Evolutionary conservation across 306 rosid species (phyloP).

Genomic region (Sesbania bispinosa): DNA sequence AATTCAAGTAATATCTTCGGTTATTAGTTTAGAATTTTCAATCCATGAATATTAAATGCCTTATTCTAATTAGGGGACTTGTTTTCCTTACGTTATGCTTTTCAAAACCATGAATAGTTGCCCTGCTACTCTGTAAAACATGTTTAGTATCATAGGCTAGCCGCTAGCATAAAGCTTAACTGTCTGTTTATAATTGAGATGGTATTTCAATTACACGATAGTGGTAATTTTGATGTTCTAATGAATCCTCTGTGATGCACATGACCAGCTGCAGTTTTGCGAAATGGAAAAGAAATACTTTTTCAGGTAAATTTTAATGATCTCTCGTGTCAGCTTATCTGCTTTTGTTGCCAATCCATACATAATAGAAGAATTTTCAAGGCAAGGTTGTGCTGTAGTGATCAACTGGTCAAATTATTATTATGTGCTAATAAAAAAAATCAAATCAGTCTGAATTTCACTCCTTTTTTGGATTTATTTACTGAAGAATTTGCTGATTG

Average conservation of each 20-base stretch:
- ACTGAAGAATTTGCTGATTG: neutral
- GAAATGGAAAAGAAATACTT: conserved; percentile 76
- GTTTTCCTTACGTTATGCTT: neutral
- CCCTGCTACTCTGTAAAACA: neutral
- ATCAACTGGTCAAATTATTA: neutral
- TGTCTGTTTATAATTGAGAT: conserved; percentile 7
- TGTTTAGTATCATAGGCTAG: neutral
- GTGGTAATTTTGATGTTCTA: neutral
- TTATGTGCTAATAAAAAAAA: neutral
- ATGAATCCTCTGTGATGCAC: conserved; percentile 1
- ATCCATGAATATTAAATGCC: neutral
- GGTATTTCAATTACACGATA: too few species aligned
- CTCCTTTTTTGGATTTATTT: neutral
- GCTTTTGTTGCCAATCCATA: neutral
- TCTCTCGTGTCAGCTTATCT: neutral
- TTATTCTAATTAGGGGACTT: neutral
- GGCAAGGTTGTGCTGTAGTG: neutral
- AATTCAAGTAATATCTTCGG: too few species aligned
- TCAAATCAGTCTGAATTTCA: neutral
- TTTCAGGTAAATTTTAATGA: conserved; percentile 59
- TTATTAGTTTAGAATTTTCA: neutral
- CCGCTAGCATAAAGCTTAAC: neutral
- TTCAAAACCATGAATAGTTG: neutral
- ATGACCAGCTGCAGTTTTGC: conserved; percentile 48
- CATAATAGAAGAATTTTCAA: neutral